Base-by-base conservation (phyloP, 176 grass and related monocot species). In the Eragrostis nindensis region DNA sequence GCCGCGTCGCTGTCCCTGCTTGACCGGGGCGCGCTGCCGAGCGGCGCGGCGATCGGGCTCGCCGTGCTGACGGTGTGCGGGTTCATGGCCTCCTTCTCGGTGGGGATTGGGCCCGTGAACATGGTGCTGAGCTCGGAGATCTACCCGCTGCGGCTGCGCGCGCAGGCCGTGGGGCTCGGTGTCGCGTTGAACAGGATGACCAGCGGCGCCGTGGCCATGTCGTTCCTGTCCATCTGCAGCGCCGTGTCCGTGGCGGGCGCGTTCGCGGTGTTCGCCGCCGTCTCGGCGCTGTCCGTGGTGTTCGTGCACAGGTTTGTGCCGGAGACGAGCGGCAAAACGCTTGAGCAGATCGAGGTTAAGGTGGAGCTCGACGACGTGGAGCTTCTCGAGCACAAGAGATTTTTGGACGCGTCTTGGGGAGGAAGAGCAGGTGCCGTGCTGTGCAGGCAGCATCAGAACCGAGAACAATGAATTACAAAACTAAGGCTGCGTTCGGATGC, bases 261-360 rank as follows among this genome's bases (percentile, higher is more conserved):
- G 4, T 97, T 97, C 73, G 32, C 85, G 3, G 73, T 76, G 24
- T 93, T 97, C 69, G 91, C 91, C 5, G 81, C 49, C 68, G 16
- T 91, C 18, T 91, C 94, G 1, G 77, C 89, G 6, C 21, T 87
- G 12, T 93, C 94, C 7, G 86, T 93, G 71, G 75, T 39, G 64
- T 97, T 97, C 57, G 88, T 97, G 44, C 83, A 85, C 76, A 61
- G 27, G 56, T 89, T 90, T 26, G 83, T 97, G 43, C 90, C 94
- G 1, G 90, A 97, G 66, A 97, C 90, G 0, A 97, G 91, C 50
- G 88, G 90, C 6, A 97, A 89, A 80, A 78, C 90, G 6, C 60
- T 97, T 25, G 94, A 97, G 90, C 80, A 93, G 77, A 97, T 97
- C 49, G 90, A 97, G n/a, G n/a, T n/a, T n/a, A n/a, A n/a, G n/a